Percentiles rank a stretch among this genome's conserved stretches.
phyloP scores from a whole-genome alignment of 495 filamentous ascomycete species.

The Staphylotrichum tortipilum region DNA sequence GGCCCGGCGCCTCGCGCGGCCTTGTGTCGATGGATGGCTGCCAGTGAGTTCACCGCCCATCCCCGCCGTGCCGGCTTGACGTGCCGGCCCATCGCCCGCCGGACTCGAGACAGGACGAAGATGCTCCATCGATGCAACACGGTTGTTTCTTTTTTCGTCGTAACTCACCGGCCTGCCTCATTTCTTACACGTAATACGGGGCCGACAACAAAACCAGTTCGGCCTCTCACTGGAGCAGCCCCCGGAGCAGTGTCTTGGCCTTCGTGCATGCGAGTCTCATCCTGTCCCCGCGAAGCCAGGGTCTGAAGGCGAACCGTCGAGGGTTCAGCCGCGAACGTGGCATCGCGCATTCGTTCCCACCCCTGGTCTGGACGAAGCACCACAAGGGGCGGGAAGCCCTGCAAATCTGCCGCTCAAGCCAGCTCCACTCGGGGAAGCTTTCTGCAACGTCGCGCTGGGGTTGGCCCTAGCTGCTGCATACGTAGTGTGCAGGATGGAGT shows the following conservation, averaged over 20 bases:
- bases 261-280: constrained; percentile 25
- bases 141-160: neutral
- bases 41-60: no score
- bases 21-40: no score
- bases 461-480: constrained; percentile 18
- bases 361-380: constrained; percentile 11
- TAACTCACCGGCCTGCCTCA: neutral
- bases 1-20: no score
- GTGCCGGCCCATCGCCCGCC: neutral
- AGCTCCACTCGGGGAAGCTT: constrained; percentile 12
- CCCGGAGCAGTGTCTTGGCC: neutral
- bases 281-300: constrained; percentile 24
- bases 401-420: constrained; percentile 14
- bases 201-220: neutral
- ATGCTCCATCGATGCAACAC: neutral
- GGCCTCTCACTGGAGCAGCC: neutral
- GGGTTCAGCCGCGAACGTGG: constrained; percentile 17
- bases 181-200: neutral
- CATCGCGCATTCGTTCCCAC: constrained; percentile 11
- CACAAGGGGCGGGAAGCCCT: constrained; percentile 7
- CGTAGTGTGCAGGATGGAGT: no score
- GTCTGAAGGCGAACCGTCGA: constrained; percentile 26
- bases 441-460: constrained; percentile 15
- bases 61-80: neutral
- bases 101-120: no score